Conservation (phyloP, 1,284 basidiomycete genomes). For the Pseudozyma flocculosa region DNA sequence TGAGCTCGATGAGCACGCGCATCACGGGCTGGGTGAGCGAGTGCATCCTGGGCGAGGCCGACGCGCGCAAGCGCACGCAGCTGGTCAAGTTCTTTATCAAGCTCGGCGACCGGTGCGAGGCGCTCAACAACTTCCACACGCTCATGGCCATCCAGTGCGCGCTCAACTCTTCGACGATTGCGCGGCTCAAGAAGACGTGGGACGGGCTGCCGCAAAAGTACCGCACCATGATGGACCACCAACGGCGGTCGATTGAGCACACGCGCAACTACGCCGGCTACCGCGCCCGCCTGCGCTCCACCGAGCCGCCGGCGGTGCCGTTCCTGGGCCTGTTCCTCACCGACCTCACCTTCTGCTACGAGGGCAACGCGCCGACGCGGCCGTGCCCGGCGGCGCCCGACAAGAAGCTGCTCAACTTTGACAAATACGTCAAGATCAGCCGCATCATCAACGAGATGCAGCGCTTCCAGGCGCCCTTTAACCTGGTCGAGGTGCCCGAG, state of each 20-base stretch:
- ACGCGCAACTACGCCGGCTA: constrained; percentile 90
- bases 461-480: constrained; percentile 84
- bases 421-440: constrained; percentile 62
- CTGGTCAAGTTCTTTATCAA: constrained; percentile 61
- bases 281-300: constrained; percentile 67
- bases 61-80: constrained; percentile 57
- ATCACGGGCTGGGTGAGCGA: constrained; percentile 62
- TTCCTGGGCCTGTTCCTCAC: constrained; percentile 76
- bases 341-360: constrained; percentile 90
- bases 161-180: constrained; percentile 58
- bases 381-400: constrained; percentile 68
- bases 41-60: constrained; percentile 59
- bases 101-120: constrained; percentile 58
- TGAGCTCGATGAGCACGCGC: constrained; percentile 59
- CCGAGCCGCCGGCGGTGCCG: constrained; percentile 48
- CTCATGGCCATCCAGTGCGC: constrained; percentile 60
- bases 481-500: constrained; percentile 77
- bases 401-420: constrained; percentile 88
- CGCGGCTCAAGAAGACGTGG: constrained; percentile 58
- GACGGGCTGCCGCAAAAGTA: constrained; percentile 84
- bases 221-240: constrained; percentile 72
- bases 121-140: constrained; percentile 60
- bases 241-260: constrained; percentile 84
- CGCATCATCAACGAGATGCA: constrained; percentile 72
- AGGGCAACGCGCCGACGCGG: constrained; percentile 85